Conservation (phyloP, 306 rosid species). For the Hylodesmum podocarpum region DNA sequence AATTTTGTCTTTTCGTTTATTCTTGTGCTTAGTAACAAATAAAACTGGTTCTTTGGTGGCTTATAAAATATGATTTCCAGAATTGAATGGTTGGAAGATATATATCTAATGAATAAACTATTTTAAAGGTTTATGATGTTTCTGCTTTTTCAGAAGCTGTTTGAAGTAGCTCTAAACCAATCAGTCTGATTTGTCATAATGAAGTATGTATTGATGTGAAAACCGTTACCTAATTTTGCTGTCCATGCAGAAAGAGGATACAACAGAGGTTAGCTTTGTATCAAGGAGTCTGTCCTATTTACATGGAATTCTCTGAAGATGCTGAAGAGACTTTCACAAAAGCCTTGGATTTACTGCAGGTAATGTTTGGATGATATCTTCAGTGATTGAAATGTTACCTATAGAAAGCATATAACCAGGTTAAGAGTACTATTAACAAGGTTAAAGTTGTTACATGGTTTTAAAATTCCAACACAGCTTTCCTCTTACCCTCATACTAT, state of each 20-base stretch:
- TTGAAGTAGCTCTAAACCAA: neutral
- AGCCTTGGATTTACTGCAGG: slow-evolving; percentile 67
- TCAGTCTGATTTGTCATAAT: slow-evolving; percentile 8
- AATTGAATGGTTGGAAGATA: neutral
- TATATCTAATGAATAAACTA: neutral
- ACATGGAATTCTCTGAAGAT: slow-evolving; percentile 83
- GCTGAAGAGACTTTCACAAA: slow-evolving; percentile 72
- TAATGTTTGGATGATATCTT: slow-evolving; percentile 27
- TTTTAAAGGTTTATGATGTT: neutral
- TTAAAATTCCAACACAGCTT: neutral
- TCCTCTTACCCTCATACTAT: neutral
- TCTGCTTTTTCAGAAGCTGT: neutral
- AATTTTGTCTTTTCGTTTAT: neutral
- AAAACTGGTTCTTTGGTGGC: neutral
- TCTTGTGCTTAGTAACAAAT: neutral
- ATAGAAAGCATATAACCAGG: neutral
- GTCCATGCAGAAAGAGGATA: slow-evolving; percentile 67
- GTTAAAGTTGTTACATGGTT: neutral
- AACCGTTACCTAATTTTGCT: slow-evolving; percentile 21
- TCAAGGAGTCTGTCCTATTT: slow-evolving; percentile 90
- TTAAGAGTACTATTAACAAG: neutral
- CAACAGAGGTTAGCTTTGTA: slow-evolving; percentile 86
- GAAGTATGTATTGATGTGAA: slow-evolving; percentile 26
- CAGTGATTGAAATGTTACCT: neutral
- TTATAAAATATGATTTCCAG: neutral